These are phyloP conservation scores for Brachypodium distachyon DNA, from an alignment of 202 grass and related monocot genomes.

Conservation along the genomic window DNA sequence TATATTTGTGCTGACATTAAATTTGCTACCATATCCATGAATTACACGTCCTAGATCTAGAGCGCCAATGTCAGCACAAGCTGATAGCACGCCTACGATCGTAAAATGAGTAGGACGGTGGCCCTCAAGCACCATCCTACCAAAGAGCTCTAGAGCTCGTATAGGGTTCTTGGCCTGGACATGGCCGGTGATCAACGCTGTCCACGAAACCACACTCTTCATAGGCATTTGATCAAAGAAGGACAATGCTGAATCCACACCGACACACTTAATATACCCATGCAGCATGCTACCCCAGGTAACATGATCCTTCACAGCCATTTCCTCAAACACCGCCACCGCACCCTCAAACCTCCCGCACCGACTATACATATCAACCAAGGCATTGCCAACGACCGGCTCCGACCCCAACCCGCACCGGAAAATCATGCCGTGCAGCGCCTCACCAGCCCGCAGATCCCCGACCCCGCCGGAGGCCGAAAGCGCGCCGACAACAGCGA, in stretches of 20 bases:
- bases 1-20: constrained; percentile 18
- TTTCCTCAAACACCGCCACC: constrained; percentile 20
- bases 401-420: constrained; percentile 17
- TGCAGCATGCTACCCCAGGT: constrained; percentile 57
- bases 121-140: constrained; percentile 41
- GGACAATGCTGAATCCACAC: constrained; percentile 14
- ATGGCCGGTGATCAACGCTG: constrained; percentile 46
- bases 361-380: constrained; percentile 59
- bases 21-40: constrained; percentile 46
- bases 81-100: constrained; percentile 39
- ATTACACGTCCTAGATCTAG: constrained; percentile 44
- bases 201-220: constrained; percentile 41
- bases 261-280: constrained; percentile 32
- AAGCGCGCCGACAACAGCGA: constrained; percentile 31
- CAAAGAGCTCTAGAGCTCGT: constrained; percentile 44
- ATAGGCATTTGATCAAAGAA: constrained; percentile 46
- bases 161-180: constrained; percentile 40
- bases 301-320: constrained; percentile 38
- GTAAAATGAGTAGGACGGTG: constrained; percentile 42
- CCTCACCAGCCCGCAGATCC: constrained; percentile 2
- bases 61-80: constrained; percentile 59
- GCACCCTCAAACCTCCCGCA: constrained; percentile 21
- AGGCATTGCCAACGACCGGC: constrained; percentile 29
- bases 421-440: constrained; percentile 24
- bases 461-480: not conserved